Conservation (phyloP, 2,329 filamentous ascomycete species). For the Phaeosphaeria sp. region DNA sequence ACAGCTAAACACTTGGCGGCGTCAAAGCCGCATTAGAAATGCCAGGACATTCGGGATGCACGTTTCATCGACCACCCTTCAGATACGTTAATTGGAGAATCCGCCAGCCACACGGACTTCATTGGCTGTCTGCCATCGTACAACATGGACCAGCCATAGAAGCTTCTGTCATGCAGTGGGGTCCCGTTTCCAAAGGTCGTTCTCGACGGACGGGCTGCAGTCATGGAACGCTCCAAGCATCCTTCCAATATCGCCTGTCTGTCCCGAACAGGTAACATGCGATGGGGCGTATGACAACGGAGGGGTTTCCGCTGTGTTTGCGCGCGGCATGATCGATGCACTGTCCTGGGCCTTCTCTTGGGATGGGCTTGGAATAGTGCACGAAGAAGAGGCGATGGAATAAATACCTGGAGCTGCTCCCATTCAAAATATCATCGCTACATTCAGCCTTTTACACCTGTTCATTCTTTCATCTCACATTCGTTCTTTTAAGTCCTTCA, state of each 20-base stretch:
- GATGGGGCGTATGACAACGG: constrained; percentile 13
- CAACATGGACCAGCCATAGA: neutral
- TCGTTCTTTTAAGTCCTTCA: constrained; percentile 42
- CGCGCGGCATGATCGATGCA: constrained; percentile 21
- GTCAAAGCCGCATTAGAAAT: constrained; percentile 16
- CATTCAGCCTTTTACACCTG: constrained; percentile 32
- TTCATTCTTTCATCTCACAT: constrained; percentile 34
- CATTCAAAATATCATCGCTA: constrained; percentile 27
- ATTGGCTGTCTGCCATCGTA: neutral
- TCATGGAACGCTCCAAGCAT: constrained; percentile 20
- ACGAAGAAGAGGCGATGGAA: constrained; percentile 9
- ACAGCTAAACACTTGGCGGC: constrained; percentile 31
- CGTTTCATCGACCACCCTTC: constrained; percentile 28
- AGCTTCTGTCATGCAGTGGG: constrained; percentile 11
- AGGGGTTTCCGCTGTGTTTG: constrained; percentile 16
- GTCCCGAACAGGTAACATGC: constrained; percentile 17
- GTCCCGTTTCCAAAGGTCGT: constrained; percentile 12
- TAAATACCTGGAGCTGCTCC: constrained; percentile 29
- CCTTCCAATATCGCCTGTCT: constrained; percentile 35
- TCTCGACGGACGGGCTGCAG: constrained; percentile 20
- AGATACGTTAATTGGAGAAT: neutral
- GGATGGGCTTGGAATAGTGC: constrained; percentile 2
- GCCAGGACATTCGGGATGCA: constrained; percentile 19
- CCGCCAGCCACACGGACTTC: neutral
- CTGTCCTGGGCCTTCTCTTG: constrained; percentile 15